phyloP scores from a whole-genome alignment of 768 basidiomycete species.

The Mycena albidolilacea region DNA sequence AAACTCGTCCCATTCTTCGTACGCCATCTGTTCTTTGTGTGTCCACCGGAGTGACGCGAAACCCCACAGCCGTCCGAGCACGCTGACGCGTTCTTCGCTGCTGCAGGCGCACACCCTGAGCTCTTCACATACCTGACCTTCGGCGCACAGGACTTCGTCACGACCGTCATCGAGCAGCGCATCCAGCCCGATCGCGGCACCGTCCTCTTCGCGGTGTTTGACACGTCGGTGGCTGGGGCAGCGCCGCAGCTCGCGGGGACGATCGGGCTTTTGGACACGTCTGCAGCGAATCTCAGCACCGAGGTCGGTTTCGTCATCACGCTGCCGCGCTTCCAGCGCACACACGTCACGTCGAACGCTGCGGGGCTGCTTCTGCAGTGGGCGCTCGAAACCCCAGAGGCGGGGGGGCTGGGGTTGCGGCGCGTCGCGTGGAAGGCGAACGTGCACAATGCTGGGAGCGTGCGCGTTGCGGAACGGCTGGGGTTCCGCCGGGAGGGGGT shows the following conservation, averaged over 20 bases:
- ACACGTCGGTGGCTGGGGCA: conserved; percentile 50
- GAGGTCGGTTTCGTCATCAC: conserved; percentile 73
- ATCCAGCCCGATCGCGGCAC: conserved; percentile 53
- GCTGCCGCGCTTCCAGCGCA: conserved; percentile 72
- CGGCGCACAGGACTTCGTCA: conserved; percentile 52
- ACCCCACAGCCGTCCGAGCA: conserved; percentile 60
- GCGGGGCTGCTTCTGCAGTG: conserved; percentile 66
- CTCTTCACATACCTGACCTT: conserved; percentile 64
- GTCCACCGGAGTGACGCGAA: neutral
- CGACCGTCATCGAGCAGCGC: conserved; percentile 51
- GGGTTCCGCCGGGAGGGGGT: conserved; percentile 72
- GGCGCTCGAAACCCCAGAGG: conserved; percentile 56
- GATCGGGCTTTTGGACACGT: conserved; percentile 66
- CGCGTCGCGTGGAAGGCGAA: conserved; percentile 76
- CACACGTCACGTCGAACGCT: conserved; percentile 72
- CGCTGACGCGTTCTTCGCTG: conserved; percentile 55
- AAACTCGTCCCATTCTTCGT: conserved; percentile 67
- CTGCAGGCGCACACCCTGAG: conserved; percentile 52
- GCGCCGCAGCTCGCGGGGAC: conserved; percentile 63
- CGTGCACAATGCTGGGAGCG: conserved; percentile 61
- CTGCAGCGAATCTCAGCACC: conserved; percentile 55
- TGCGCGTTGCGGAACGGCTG: conserved; percentile 68
- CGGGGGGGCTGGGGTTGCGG: conserved; percentile 67
- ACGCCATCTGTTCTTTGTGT: conserved; percentile 35
- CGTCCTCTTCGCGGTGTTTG: conserved; percentile 68